Evolutionary conservation across 805 yeast species (phyloP), one percentile per base, ranked within the genome.

Genomic region (Metschnikowia rubicola): DNA sequence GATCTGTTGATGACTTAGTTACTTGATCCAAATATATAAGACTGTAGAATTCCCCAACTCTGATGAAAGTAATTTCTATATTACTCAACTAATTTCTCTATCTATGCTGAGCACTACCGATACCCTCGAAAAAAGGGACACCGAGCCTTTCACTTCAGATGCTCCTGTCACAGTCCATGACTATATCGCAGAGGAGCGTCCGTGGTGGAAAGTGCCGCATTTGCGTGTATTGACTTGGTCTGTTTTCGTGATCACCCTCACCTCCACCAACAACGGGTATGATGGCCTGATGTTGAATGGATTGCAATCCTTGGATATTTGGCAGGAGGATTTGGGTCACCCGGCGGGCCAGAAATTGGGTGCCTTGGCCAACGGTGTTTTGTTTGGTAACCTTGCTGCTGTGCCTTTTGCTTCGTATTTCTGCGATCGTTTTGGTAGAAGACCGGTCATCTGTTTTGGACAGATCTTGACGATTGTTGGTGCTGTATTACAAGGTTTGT

Each of bases 211-310:
- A 30, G 69, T 68, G 12, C 64, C 66, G 9, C 75, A 76, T 54
- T 59, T 79, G 43, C 39, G 66, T 3, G 49, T 51, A 30, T 64
- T 79, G 50, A 68, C 72, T 50, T 51, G 63, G 33, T 56, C 68
- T 6, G 59, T 78, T 30, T 60, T 74, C 35, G 61, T 75, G 29
- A 65, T 71, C 46, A 68, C 79, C 21, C 60, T 77, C 36, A 66
- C 78, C 26, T 71, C 81, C 10, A 71, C 79, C 41, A 75, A 74
- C 53, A 71, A 51, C 38, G 64, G 64, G 3, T 60, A 57, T 39
- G 64, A 60, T 40, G 60, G 62, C 30, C 51, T 57, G 12, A 65
- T 78, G 68, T 61, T 78, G 55, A 78, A 78, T 52, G 79, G 79
- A 34, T 65, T 78, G 51, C 82, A 78, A 55, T 62, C 77, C 8